Base-by-base conservation (phyloP, 176 grass and related monocot species). In the Musa schizocarpa region DNA sequence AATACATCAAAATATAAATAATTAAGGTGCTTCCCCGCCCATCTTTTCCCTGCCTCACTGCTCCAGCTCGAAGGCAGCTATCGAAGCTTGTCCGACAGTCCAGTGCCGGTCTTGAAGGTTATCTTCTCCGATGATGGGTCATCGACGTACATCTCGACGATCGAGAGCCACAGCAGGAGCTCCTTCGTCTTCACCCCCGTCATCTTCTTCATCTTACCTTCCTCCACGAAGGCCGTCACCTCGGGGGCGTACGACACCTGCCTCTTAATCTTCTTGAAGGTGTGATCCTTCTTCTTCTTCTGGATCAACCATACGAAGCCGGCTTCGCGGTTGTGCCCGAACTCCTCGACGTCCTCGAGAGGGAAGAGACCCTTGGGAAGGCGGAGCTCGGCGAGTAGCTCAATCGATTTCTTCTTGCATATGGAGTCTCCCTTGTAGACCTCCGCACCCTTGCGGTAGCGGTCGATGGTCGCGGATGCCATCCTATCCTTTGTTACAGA, bases 211-310 rank as follows among this genome's bases (percentile, higher is more conserved):
- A 82, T 21, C 75, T 83, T 83, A 0, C 81, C 67, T 10, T 78
- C 72, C 48, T 78, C 75, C 0, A 24, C 19, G 4, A 83, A 66
- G 0, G 75, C 25, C 0, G 75, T 78, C 9, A 83, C 75, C 74
- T 83, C 75, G 0, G 24, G 1, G 0, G 68, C 81, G 9, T 83
- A 83, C 0, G 73, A 83, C 8, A 83, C 81, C 1, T 72, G 71
- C 52, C 81, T 55, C 50, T 75, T 88, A 20, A 78, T 75, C 63
- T 68, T 83, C 26, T 76, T 84, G 57, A 81, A 82, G 0, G 78
- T 81, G 81, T 81, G 70, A 0, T 88, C 62, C 25, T 71, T 79
- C 63, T 78, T 83, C 75, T 88, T 88, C 78, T 82, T 78, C 48
- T 72, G 85, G 20, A 79, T 52, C 8, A 76, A 43, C 71, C 64